Base-by-base conservation (phyloP, 495 filamentous ascomycete species). In the Xylaria flabelliformis region DNA sequence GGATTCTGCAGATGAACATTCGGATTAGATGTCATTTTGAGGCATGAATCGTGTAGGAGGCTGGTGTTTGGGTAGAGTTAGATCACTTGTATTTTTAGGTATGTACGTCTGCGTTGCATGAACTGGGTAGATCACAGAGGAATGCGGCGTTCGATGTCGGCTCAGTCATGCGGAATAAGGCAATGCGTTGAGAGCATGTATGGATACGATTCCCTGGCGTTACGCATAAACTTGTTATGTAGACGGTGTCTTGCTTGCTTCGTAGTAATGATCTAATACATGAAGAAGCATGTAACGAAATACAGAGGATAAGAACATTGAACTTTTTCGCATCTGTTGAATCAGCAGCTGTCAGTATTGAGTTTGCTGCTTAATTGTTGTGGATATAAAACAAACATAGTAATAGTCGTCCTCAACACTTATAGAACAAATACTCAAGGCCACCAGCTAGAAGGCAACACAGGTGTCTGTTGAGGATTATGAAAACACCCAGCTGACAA, bases 1-100 rank as follows among this genome's bases (percentile, higher is more conserved):
- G 76, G 85, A 88, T 73, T 83, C 81, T 5, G 84, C 84, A 21
- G 83, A 82, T 46, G 86, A 87, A n/a, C 74, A 80, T 21, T 78
- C 77, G 19, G 69, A 78, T 61, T 77, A 53, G 64, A 64, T 13
- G 15, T 55, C 21, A 1, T 17, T 42, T 39, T 26, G 26, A 7
- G n/a, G n/a, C 39, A 41, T 29, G 4, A 8, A 21, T 58, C 44
- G 3, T 48, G 24, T 48, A 10, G 42, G 3, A 13, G 42, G 24
- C 7, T 50, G 10, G 9, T 29, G 3, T n/a, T 34, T 0, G 13
- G 29, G 10, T 41, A 24, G 29, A 10, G 17, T 55, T 21, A 19
- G 64, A 17, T 7, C 26, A 64, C 1, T 9, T 61, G 32, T 36
- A 36, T 41, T 61, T 21, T 34, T 39, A 41, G 58, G 58, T 39